Conservation (phyloP, 148 eudicot genomes). For the Nepenthes mirabilis region DNA sequence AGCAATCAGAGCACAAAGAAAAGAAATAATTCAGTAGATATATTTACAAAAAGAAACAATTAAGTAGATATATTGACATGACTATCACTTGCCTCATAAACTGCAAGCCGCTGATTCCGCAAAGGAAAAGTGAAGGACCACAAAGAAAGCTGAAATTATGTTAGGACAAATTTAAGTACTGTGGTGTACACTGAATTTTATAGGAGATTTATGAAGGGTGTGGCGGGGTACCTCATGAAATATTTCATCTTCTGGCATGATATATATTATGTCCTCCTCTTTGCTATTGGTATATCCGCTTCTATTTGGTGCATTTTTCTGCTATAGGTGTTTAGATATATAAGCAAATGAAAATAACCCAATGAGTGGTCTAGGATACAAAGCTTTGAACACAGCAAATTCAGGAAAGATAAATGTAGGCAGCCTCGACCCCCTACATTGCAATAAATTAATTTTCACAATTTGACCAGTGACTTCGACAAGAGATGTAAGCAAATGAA, state of each 20-base stretch:
- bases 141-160: conserved; percentile 52
- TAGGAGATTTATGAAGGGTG: too few species aligned
- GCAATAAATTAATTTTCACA: too few species aligned
- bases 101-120: conserved; percentile 32
- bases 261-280: conserved; percentile 54
- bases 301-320: conserved; percentile 36
- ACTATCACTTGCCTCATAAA: conserved; percentile 49
- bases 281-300: conserved; percentile 20
- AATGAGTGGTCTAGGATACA: too few species aligned
- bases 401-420: too few species aligned
- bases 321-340: conserved; percentile 11
- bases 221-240: conserved; percentile 40
- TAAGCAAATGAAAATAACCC: background rate
- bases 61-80: background rate
- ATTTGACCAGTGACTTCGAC: too few species aligned
- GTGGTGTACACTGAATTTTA: too few species aligned
- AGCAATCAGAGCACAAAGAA: too few species aligned
- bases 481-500: too few species aligned
- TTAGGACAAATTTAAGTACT: background rate
- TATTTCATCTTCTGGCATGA: conserved; percentile 82
- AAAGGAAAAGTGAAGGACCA: conserved; percentile 76
- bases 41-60: background rate
- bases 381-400: too few species aligned
- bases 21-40: too few species aligned
- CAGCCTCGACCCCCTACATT: too few species aligned